Evolutionary conservation across 1,284 basidiomycete species (phyloP).

Genomic region (Marasmius oreades): DNA sequence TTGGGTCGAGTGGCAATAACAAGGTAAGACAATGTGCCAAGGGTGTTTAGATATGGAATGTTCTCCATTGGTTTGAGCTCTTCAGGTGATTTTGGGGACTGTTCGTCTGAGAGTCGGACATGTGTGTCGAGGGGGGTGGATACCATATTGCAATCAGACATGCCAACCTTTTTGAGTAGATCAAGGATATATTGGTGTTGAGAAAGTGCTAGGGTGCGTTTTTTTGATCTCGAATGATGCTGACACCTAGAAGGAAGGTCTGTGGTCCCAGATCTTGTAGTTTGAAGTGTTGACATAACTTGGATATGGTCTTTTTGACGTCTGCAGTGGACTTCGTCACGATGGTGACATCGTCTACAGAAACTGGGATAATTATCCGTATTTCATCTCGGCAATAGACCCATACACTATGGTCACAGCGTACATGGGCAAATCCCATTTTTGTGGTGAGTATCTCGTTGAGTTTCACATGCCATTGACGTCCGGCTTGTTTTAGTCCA

Average conservation of each 20-base stretch:
- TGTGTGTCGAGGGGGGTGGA: conserved; percentile 16
- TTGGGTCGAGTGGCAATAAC: too few species aligned
- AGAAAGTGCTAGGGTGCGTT: too few species aligned
- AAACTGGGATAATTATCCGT: conserved; percentile 18
- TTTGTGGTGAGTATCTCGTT: too few species aligned
- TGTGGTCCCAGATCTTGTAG: conserved; percentile 29
- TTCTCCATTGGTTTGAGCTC: not conserved
- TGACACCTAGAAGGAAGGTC: conserved; percentile 27
- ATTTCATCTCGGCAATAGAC: conserved; percentile 13
- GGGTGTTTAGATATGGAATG: not conserved
- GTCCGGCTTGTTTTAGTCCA: conserved; percentile 28
- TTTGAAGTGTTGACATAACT: conserved; percentile 20
- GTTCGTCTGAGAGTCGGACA: not conserved
- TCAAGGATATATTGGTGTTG: too few species aligned
- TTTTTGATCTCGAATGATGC: too few species aligned
- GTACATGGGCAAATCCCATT: too few species aligned
- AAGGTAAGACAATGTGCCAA: conserved; percentile 24
- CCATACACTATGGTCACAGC: too few species aligned
- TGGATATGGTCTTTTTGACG: not conserved
- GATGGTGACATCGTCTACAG: conserved; percentile 20
- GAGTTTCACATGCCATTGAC: too few species aligned
- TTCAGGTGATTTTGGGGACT: conserved; percentile 11
- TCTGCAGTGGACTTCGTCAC: conserved; percentile 17
- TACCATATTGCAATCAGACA: conserved; percentile 20
- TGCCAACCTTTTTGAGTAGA: too few species aligned